Percentiles rank a stretch among this genome's conserved stretches.
phyloP scores from a whole-genome alignment of 768 basidiomycete genomes.

The Russula griseocarnosa region DNA sequence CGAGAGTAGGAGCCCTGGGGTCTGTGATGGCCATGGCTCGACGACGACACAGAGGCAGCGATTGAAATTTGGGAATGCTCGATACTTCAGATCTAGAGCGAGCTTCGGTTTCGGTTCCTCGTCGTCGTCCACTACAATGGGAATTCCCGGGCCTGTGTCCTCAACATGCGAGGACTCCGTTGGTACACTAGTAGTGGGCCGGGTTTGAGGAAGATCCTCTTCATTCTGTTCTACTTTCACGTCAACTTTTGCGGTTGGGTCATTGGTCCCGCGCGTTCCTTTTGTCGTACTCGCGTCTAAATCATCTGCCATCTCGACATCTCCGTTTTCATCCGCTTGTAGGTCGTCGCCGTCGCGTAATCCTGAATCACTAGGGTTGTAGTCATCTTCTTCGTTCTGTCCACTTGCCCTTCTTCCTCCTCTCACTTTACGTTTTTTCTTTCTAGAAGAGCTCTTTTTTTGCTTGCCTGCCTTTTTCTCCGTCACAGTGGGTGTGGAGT shows the following conservation, averaged over 20 bases:
- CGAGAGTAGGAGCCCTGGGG: conserved; percentile 33
- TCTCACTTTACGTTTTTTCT: conserved; percentile 6
- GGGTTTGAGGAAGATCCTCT: conserved; percentile 1
- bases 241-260: background rate
- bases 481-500: background rate
- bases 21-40: conserved; percentile 70
- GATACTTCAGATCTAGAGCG: conserved; percentile 57
- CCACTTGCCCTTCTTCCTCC: background rate
- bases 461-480: conserved; percentile 20
- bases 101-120: conserved; percentile 71
- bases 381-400: background rate
- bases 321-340: conserved; percentile 3
- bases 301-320: conserved; percentile 3
- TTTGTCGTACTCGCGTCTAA: background rate
- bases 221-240: conserved; percentile 20
- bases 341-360: background rate
- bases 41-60: conserved; percentile 78
- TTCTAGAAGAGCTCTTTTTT: conserved; percentile 25
- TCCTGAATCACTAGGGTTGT: conserved; percentile 4
- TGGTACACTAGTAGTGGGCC: background rate
- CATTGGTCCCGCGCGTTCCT: background rate
- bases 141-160: conserved; percentile 34
- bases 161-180: conserved; percentile 23
- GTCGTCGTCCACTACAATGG: conserved; percentile 52
- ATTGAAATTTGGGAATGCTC: conserved; percentile 65